Conservation (phyloP, 2,329 filamentous ascomycete species). For the Aureobasidium uvarum region DNA sequence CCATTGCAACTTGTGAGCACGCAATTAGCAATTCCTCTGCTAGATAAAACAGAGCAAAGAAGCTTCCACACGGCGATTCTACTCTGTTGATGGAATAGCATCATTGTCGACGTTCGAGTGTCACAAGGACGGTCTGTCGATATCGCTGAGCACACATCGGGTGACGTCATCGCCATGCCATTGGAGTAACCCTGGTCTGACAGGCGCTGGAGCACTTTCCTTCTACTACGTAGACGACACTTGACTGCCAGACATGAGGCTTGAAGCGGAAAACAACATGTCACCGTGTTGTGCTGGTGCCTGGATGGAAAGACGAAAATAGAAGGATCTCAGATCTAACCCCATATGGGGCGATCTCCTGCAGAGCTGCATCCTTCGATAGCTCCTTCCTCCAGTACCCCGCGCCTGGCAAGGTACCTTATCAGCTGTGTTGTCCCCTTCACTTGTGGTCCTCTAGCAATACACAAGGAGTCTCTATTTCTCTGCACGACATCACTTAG, state of each 20-base stretch:
- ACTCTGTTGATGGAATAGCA: background rate
- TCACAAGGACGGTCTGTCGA: background rate
- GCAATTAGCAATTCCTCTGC: background rate
- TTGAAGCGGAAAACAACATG: background rate
- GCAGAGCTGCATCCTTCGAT: conserved; percentile 17
- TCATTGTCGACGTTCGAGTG: background rate
- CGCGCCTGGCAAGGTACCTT: conserved; percentile 1
- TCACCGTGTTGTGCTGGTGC: background rate
- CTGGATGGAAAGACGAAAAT: background rate
- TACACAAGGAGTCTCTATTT: too few relatives aligned
- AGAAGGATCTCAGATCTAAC: background rate
- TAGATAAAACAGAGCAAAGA: background rate
- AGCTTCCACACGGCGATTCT: background rate
- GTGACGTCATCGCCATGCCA: background rate
- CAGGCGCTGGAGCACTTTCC: background rate
- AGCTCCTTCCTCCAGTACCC: conserved; percentile 13
- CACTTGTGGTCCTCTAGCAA: background rate
- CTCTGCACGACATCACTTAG: background rate
- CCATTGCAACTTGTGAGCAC: background rate
- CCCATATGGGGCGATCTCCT: background rate
- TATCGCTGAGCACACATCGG: background rate
- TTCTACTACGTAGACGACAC: background rate
- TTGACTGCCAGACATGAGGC: background rate
- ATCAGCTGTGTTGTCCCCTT: background rate
- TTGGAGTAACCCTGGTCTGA: background rate